Percentiles rank a stretch among this genome's conserved stretches.
phyloP scores from a whole-genome alignment of 495 filamentous ascomycete genomes.

The Aspergillus mulundensis region DNA sequence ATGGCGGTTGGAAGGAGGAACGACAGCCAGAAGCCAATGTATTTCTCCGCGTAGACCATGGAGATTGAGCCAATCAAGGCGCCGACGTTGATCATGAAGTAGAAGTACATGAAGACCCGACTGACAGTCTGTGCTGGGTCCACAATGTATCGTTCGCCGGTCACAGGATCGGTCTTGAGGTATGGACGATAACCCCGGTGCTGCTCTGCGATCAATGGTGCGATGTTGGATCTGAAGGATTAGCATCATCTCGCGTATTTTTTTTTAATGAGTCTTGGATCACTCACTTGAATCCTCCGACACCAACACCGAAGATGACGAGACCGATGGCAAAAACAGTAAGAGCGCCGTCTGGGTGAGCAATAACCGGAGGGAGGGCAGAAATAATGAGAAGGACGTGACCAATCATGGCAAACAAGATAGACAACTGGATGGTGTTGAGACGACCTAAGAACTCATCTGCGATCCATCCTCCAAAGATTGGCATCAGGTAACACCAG shows the following conservation, averaged over 20 bases:
- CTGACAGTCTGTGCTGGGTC: conserved; percentile 58
- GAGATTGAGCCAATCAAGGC: conserved; percentile 47
- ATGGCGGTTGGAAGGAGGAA: conserved; percentile 57
- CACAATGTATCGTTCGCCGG: conserved; percentile 62
- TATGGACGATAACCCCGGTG: conserved; percentile 39
- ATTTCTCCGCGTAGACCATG: conserved; percentile 68
- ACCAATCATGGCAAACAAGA: conserved; percentile 57
- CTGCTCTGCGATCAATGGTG: conserved; percentile 54
- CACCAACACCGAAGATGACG: conserved; percentile 47
- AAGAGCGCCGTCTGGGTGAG: conserved; percentile 44
- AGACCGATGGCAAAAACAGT: conserved; percentile 59
- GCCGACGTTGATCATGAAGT: conserved; percentile 51
- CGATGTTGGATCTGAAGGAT: conserved; percentile 52
- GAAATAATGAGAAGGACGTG: conserved; percentile 63
- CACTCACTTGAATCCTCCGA: conserved; percentile 52
- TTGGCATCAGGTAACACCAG: conserved; percentile 68
- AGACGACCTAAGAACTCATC: conserved; percentile 70
- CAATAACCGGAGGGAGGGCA: conserved; percentile 58
- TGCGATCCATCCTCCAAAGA: conserved; percentile 66
- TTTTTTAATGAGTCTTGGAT: too few species aligned
- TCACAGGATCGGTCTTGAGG: conserved; percentile 34
- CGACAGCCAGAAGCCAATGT: conserved; percentile 73
- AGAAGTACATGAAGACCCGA: conserved; percentile 39
- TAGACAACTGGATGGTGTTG: conserved; percentile 60
- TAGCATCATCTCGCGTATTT: too few species aligned